phyloP scores from a whole-genome alignment of 495 filamentous ascomycete genomes.

The Aspergillus wentii region DNA sequence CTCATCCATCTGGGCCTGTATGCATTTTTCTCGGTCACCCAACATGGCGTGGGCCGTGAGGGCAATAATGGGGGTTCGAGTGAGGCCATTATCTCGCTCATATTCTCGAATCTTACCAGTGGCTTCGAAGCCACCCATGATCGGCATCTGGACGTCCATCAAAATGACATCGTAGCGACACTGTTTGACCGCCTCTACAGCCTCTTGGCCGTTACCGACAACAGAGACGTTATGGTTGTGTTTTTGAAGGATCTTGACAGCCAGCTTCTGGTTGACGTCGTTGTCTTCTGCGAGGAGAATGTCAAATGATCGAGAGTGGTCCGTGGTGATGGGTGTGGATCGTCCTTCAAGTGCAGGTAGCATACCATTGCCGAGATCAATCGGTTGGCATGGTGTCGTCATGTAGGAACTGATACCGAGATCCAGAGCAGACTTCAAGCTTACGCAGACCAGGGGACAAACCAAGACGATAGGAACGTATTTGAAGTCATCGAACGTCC shows the following conservation, averaged over 20 bases:
- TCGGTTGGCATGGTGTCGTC: conserved; percentile 93
- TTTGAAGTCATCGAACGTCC: conserved; percentile 90
- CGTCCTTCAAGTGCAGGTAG: conserved; percentile 95
- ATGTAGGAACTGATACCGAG: conserved; percentile 97
- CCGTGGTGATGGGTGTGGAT: conserved; percentile 84
- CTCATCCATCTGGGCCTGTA: conserved; percentile 98
- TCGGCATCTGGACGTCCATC: conserved; percentile 99
- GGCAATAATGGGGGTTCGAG: conserved; percentile 92
- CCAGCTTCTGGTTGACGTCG: conserved; percentile 91
- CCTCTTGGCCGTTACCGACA: conserved; percentile 90
- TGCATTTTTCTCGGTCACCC: conserved; percentile 96
- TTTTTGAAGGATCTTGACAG: conserved; percentile 96
- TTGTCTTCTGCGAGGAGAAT: conserved; percentile 98
- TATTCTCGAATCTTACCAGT: conserved; percentile 96
- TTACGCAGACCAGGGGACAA: conserved; percentile 86
- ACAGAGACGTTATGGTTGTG: conserved; percentile 97
- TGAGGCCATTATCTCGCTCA: conserved; percentile 68
- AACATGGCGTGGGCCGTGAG: conserved; percentile 98
- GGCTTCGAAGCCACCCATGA: conserved; percentile 98
- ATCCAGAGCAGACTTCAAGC: conserved; percentile 90
- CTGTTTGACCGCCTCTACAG: conserved; percentile 81
- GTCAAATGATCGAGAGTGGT: conserved; percentile 93
- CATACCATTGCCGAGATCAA: conserved; percentile 97
- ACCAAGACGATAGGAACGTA: conserved; percentile 95
- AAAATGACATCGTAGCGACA: conserved; percentile 94